Evolutionary conservation across 2,329 filamentous ascomycete species (phyloP).

Genomic region (Fulvia fulva): DNA sequence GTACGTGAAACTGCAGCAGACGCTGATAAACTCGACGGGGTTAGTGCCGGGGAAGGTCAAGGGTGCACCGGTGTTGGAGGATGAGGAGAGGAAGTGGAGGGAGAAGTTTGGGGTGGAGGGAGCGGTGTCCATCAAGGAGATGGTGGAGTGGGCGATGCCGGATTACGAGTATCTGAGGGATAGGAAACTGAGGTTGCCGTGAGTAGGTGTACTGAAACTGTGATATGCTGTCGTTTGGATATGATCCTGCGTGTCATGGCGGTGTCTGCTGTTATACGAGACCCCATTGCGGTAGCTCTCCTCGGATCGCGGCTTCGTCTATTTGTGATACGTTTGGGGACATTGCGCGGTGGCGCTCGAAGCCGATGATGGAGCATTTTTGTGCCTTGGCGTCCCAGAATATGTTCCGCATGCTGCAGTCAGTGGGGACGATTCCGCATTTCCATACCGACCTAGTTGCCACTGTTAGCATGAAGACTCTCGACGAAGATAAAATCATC

Average conservation of each 20-base stretch:
- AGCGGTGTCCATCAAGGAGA: conserved; percentile 7
- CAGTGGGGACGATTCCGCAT: background rate
- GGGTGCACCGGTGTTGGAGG: conserved; percentile 30
- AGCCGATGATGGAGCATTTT: background rate
- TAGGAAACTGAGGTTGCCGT: conserved; percentile 2
- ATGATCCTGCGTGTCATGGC: background rate
- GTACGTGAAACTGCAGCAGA: conserved; percentile 24
- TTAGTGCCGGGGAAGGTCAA: conserved; percentile 34
- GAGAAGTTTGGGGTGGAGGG: conserved; percentile 24
- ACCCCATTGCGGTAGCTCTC: background rate
- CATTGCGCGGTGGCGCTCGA: background rate
- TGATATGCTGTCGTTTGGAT: background rate
- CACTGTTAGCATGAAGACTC: background rate
- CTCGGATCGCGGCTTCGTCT: background rate
- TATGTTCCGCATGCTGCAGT: background rate
- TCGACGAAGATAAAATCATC: no score
- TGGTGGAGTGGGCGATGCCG: conserved; percentile 33
- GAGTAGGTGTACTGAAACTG: background rate
- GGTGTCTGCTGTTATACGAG: background rate
- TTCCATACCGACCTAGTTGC: background rate
- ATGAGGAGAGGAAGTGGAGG: conserved; percentile 36
- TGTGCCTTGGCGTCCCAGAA: background rate
- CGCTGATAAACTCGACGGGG: conserved; percentile 32
- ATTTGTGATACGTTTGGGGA: background rate
- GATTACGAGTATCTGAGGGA: conserved; percentile 39